phyloP scores from a whole-genome alignment of 805 yeast species.

The Kluyveromyces wickerhamii region DNA sequence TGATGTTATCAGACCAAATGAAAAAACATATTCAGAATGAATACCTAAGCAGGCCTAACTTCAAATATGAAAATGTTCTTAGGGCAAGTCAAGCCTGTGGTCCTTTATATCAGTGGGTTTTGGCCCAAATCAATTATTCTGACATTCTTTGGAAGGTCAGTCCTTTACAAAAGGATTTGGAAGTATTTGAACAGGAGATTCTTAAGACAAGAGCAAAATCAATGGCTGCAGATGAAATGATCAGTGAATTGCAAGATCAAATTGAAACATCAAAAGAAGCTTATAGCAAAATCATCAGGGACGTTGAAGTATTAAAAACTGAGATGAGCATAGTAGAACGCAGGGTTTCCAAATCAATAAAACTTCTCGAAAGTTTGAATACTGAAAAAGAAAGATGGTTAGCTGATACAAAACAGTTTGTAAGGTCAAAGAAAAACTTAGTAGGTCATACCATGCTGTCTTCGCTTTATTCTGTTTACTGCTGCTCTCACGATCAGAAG shows the following conservation, averaged over 20 bases:
- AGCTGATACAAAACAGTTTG: slow-evolving; percentile 45
- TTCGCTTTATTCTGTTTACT: slow-evolving; percentile 53
- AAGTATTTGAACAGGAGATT: slow-evolving; percentile 49
- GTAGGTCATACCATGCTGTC: slow-evolving; percentile 61
- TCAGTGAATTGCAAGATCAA: slow-evolving; percentile 58
- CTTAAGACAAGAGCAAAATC: slow-evolving; percentile 58
- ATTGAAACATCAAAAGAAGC: slow-evolving; percentile 59
- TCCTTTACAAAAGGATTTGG: slow-evolving; percentile 66
- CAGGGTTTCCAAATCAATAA: slow-evolving; percentile 55
- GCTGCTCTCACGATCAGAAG: slow-evolving; percentile 50
- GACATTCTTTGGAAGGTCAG: slow-evolving; percentile 60
- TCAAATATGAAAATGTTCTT: slow-evolving; percentile 63
- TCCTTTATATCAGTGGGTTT: slow-evolving; percentile 81
- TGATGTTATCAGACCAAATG: slow-evolving; percentile 46
- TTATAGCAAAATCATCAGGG: slow-evolving; percentile 71
- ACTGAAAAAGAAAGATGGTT: slow-evolving; percentile 72
- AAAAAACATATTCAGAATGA: slow-evolving; percentile 47
- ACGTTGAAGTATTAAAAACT: slow-evolving; percentile 62
- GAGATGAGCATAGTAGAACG: slow-evolving; percentile 58
- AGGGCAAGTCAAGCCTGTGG: slow-evolving; percentile 96
- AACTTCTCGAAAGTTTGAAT: slow-evolving; percentile 54
- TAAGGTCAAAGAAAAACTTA: slow-evolving; percentile 35
- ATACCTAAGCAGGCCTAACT: slow-evolving; percentile 57
- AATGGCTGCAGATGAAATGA: slow-evolving; percentile 74
- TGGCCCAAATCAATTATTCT: slow-evolving; percentile 79